Conservation (phyloP, 257 asterid species). For the Cruciata laevipes region DNA sequence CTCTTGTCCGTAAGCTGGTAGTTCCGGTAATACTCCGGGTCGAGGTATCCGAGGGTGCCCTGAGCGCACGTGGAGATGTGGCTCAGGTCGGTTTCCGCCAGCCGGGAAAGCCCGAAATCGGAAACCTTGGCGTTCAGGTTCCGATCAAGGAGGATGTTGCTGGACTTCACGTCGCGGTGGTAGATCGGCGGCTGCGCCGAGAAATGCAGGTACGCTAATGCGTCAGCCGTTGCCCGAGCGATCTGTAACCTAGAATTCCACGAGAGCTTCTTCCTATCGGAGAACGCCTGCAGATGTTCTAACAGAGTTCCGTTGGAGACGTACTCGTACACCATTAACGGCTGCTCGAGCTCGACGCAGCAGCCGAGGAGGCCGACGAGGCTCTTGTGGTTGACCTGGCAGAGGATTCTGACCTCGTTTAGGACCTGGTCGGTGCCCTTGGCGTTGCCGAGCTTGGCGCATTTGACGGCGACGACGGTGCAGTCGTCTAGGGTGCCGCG, state of each 20-base stretch:
- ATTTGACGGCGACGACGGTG: constrained; percentile 66
- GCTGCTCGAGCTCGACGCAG: constrained; percentile 89
- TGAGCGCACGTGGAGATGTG: constrained; percentile 92
- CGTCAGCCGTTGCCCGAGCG: constrained; percentile 82
- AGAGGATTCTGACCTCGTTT: constrained; percentile 80
- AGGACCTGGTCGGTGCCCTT: constrained; percentile 85
- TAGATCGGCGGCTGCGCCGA: constrained; percentile 81
- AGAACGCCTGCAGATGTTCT: constrained; percentile 42
- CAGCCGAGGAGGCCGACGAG: constrained; percentile 86
- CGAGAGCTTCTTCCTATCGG: constrained; percentile 26
- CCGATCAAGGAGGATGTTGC: constrained; percentile 74
- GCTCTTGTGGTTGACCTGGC: constrained; percentile 82
- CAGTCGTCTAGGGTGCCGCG: constrained; percentile 66
- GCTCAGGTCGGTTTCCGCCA: constrained; percentile 82
- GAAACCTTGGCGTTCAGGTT: constrained; percentile 67
- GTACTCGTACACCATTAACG: constrained; percentile 76
- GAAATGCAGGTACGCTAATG: constrained; percentile 81
- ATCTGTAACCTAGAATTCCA: constrained; percentile 54
- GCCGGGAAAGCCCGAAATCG: constrained; percentile 77
- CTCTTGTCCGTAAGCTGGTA: constrained; percentile 87
- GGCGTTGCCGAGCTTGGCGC: constrained; percentile 81
- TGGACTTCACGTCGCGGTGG: constrained; percentile 88
- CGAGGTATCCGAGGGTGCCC: constrained; percentile 90
- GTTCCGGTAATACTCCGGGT: constrained; percentile 84
- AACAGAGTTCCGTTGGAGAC: constrained; percentile 54